Percentiles rank a stretch among this genome's conserved stretches.
These are phyloP conservation scores for Macrophomina tecta DNA, from an alignment of 2,329 filamentous ascomycete genomes.

Conservation along the genomic window DNA sequence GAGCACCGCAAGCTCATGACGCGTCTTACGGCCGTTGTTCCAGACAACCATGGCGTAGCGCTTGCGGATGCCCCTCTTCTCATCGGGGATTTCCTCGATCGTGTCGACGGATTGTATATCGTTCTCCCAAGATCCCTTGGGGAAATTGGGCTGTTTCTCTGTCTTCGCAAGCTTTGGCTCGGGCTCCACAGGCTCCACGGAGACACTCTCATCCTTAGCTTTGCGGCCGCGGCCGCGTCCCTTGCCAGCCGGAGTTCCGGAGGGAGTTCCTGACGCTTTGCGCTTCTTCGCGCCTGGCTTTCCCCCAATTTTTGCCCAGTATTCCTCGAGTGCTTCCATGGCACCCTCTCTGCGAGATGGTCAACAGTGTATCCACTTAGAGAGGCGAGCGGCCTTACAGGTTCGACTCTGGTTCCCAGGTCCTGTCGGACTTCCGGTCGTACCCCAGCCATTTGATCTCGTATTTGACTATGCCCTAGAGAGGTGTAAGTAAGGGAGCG, in stretches of 20 bases:
- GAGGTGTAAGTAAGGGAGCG: slow-evolving; percentile 25
- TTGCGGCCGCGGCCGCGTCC: slow-evolving; percentile 34
- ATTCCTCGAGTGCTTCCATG: slow-evolving; percentile 65
- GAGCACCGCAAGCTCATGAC: slow-evolving; percentile 71
- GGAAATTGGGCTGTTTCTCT: slow-evolving; percentile 67
- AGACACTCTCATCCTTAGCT: slow-evolving; percentile 35
- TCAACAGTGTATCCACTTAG: slow-evolving; percentile 23
- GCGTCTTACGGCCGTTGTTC: slow-evolving; percentile 75
- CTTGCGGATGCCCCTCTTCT: slow-evolving; percentile 52
- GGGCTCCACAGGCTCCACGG: slow-evolving; percentile 37
- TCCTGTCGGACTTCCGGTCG: slow-evolving; percentile 70
- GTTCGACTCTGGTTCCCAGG: slow-evolving; percentile 81
- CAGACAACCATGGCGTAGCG: slow-evolving; percentile 74
- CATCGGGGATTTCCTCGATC: slow-evolving; percentile 64
- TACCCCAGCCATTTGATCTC: slow-evolving; percentile 85
- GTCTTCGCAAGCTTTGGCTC: slow-evolving; percentile 35
- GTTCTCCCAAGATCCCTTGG: slow-evolving; percentile 78
- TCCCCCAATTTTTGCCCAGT: slow-evolving; percentile 69
- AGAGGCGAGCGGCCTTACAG: slow-evolving; percentile 53
- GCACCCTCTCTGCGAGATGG: slow-evolving; percentile 42
- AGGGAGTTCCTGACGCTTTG: slow-evolving; percentile 9
- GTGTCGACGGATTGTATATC: slow-evolving; percentile 73
- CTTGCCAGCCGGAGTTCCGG: slow-evolving; percentile 8
- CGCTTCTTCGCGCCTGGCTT: slow-evolving; percentile 60
- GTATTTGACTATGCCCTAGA: slow-evolving; percentile 62